A percentile compares a stretch with the other conserved stretches of the same genome.
Conservation (phyloP, 257 asterid species). For the Solanum tarapatanum region DNA sequence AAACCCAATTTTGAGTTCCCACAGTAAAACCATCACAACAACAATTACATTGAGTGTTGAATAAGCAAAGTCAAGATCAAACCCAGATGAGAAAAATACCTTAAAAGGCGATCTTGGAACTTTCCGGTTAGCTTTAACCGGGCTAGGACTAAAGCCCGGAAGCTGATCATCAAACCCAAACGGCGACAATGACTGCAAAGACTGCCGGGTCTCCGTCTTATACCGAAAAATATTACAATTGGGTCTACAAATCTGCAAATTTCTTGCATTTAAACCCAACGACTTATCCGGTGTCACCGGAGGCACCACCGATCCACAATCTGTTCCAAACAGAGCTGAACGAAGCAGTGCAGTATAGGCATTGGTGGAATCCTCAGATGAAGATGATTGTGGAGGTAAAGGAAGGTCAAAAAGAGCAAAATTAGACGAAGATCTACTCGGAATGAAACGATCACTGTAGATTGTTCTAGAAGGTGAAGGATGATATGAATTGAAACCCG, state of each 20-base stretch:
- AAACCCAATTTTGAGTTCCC: background rate
- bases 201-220: slow-evolving; percentile 62
- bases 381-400: slow-evolving; percentile 26
- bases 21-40: background rate
- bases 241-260: slow-evolving; percentile 34
- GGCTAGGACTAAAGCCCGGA: slow-evolving; percentile 66
- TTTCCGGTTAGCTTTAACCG: slow-evolving; percentile 74
- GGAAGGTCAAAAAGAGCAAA: slow-evolving; percentile 67
- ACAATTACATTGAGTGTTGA: background rate
- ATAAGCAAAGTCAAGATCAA: background rate
- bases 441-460: slow-evolving; percentile 84
- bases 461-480: slow-evolving; percentile 68
- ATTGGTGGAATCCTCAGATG: slow-evolving; percentile 48
- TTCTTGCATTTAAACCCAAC: slow-evolving; percentile 16
- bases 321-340: slow-evolving; percentile 64
- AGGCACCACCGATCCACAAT: slow-evolving; percentile 27
- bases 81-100: slow-evolving; percentile 23
- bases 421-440: slow-evolving; percentile 74
- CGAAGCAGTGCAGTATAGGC: slow-evolving; percentile 61
- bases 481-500: slow-evolving; percentile 23
- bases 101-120: slow-evolving; percentile 79
- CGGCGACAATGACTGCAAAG: slow-evolving; percentile 60
- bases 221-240: slow-evolving; percentile 71
- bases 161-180: slow-evolving; percentile 70
- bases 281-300: slow-evolving; percentile 64